Base-by-base conservation (phyloP, 2,329 filamentous ascomycete genomes). In the Coccinonectria pachysandricola region DNA sequence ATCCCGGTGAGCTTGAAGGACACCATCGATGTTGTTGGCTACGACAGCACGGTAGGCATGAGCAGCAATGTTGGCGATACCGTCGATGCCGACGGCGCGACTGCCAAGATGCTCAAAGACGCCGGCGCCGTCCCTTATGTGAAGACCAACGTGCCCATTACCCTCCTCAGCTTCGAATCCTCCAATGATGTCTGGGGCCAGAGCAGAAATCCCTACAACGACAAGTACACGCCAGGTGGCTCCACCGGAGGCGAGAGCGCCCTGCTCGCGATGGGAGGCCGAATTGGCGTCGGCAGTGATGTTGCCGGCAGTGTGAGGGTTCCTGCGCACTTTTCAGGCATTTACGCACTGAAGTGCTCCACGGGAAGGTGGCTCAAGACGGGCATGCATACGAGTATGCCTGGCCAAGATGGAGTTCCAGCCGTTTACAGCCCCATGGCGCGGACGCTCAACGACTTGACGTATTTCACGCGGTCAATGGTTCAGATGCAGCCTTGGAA, bases 401-500 rank as follows among this genome's bases (percentile, higher is more conserved):
- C 82, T 0, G 88, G 88, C 0, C 86, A 95, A 50, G 88, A 95
- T 49, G 87, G 86, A 1, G 75, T 95, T 16, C 76, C 84, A 1
- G 83, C 79, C 37, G 85, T 94, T 12, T 94, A 87, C 57, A 88
- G 82, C 31, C 87, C 87, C 5, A 95, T 96, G 88, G 74, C 87
- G 3, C 71, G 86, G 27, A 94, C 86, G 0, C 57, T 94, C 32
- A 71, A 76, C 36, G 87, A 95, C 48, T 59, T 95, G 34, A 69
- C 68, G 1, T 94, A 93, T 57, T 95, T 95, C 53, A 82, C 83
- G 4, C 74, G 75, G 27, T 71, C 75, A 6, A 60, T 95, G 28
- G 71, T 95, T 29, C 60, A 71, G 26, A 88, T 91, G 75, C 64
- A 82, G 54, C 84, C 86, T 0, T 95, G 87, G 87, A 78, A 71